phyloP scores from a whole-genome alignment of 306 rosid species.

The Pachyrhizus erosus region DNA sequence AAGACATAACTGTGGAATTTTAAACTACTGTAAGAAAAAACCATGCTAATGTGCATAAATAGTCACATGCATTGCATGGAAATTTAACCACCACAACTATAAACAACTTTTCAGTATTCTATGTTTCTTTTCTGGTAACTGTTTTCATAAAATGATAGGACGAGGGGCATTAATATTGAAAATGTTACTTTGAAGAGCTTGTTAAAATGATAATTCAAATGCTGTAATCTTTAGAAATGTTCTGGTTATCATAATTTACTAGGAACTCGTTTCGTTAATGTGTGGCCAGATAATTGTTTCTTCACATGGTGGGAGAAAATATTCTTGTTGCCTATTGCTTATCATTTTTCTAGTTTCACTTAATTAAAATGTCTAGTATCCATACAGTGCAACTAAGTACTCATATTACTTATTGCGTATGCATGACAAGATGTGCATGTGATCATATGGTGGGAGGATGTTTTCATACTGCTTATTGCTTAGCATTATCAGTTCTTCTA shows the following conservation, averaged over 20 bases:
- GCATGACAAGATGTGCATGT: not conserved
- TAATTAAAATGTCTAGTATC: slow-evolving; percentile 2
- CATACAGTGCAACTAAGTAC: slow-evolving; percentile 10
- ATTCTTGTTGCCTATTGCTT: slow-evolving; percentile 27
- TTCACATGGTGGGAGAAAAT: slow-evolving; percentile 4
- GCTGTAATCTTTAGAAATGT: slow-evolving; percentile 5
- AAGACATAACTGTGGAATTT: slow-evolving; percentile 5
- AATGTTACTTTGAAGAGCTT: not conserved
- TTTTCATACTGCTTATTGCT: slow-evolving; percentile 10
- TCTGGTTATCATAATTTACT: slow-evolving; percentile 21
- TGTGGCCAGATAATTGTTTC: slow-evolving; percentile 16
- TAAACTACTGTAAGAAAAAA: not conserved
- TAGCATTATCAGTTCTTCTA: slow-evolving; percentile 7
- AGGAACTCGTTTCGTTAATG: slow-evolving; percentile 4
- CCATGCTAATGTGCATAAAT: not conserved
- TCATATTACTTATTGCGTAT: not conserved
- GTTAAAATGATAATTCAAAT: slow-evolving; percentile 30
- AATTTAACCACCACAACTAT: not conserved
- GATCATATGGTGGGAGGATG: slow-evolving; percentile 16
- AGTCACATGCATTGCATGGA: slow-evolving; percentile 10
- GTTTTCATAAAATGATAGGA: slow-evolving; percentile 18
- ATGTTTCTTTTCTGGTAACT: not conserved
- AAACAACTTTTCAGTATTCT: slow-evolving; percentile 6
- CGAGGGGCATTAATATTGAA: not conserved
- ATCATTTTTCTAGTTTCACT: not conserved